phyloP scores from a whole-genome alignment of 352 stramenopile genomes.

The Globisporangium ultimum region DNA sequence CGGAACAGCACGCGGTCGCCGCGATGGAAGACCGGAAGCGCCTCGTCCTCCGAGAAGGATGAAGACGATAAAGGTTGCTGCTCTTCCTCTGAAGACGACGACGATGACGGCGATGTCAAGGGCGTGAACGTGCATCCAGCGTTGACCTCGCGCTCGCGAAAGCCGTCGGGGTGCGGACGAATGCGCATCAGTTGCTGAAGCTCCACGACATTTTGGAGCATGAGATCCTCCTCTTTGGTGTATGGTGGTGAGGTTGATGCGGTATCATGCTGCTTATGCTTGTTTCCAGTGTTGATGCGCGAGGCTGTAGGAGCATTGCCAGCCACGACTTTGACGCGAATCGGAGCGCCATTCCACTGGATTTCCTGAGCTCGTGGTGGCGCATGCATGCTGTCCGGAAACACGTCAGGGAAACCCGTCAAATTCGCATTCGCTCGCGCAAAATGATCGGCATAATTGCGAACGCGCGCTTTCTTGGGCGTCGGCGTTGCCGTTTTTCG shows the following conservation, averaged over 20 bases:
- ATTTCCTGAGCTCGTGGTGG: conserved; percentile 1
- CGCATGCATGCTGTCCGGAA: not conserved
- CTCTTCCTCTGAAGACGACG: conserved; percentile 18
- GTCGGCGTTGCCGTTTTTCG: not conserved
- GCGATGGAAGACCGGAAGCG: conserved; percentile 28
- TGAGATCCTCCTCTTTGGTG: conserved; percentile 2
- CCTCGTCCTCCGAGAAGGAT: conserved; percentile 20
- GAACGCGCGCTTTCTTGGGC: conserved; percentile 25
- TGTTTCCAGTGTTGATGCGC: not conserved
- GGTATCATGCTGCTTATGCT: not conserved
- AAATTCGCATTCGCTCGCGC: conserved; percentile 5
- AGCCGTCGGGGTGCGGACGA: conserved; percentile 41
- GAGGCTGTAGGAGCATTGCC: not conserved
- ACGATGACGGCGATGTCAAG: conserved; percentile 34
- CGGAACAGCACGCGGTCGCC: conserved; percentile 54
- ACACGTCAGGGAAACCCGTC: not conserved
- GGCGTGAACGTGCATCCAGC: conserved; percentile 35
- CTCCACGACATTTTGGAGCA: conserved; percentile 33
- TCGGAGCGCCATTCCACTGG: conserved; percentile 36
- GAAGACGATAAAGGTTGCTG: conserved; percentile 5
- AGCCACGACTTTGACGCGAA: conserved; percentile 26
- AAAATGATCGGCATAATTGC: conserved; percentile 34
- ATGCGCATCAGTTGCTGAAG: conserved; percentile 43
- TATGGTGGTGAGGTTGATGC: no score
- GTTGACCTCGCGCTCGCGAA: conserved; percentile 42